Conservation (phyloP, 139 green algal genomes). For the Closterium sp. region DNA sequence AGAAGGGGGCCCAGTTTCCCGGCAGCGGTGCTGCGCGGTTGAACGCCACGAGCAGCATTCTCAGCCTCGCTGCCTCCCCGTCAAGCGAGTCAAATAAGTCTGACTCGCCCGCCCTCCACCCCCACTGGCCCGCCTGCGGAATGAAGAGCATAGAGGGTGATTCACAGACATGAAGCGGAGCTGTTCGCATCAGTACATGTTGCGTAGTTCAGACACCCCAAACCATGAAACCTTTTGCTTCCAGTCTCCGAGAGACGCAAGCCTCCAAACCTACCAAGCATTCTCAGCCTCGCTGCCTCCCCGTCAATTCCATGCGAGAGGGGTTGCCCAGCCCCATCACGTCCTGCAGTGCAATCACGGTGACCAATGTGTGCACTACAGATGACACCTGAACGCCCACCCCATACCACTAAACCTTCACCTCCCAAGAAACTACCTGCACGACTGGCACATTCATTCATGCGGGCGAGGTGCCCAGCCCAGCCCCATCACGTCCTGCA, state of each 20-base stretch:
- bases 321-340: constrained; percentile 90
- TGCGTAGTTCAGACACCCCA: too few species aligned
- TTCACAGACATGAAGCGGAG: neutral
- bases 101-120: neutral
- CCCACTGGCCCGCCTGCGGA: neutral
- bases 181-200: too few species aligned
- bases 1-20: too few species aligned
- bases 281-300: too few species aligned
- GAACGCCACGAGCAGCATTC: neutral
- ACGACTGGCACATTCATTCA: constrained; percentile 42
- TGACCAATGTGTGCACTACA: neutral
- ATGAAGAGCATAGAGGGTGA: neutral
- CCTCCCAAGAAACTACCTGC: too few species aligned
- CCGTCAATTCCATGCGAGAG: constrained; percentile 51
- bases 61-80: neutral
- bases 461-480: constrained; percentile 74
- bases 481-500: constrained; percentile 92
- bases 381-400: neutral
- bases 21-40: too few species aligned
- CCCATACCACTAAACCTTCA: too few species aligned
- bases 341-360: constrained; percentile 69
- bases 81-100: neutral
- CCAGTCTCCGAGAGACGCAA: too few species aligned
- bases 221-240: too few species aligned
- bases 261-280: too few species aligned